These are phyloP conservation scores for Gypsophila paniculata DNA, from an alignment of 179 eudicot species.

Conservation along the genomic window DNA sequence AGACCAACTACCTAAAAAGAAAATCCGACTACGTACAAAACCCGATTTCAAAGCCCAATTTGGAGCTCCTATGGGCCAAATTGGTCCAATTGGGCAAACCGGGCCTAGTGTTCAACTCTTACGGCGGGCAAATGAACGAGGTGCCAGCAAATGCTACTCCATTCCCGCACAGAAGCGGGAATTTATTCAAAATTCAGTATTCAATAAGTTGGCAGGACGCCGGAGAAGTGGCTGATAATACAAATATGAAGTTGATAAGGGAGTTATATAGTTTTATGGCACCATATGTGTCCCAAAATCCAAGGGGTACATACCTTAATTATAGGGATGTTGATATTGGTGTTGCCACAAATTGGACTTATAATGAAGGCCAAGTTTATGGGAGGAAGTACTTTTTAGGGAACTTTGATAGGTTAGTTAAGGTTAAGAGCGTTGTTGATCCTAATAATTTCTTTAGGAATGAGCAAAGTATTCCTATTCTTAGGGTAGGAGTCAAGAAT, in stretches of 20 bases:
- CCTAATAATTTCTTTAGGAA: constrained; percentile 40
- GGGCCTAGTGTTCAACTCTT: constrained; percentile 32
- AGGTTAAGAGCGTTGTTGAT: constrained; percentile 36
- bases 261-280: constrained; percentile 31
- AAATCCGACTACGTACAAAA: constrained; percentile 39
- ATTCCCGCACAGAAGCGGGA: constrained; percentile 43
- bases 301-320: constrained; percentile 32
- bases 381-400: constrained; percentile 37
- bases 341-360: constrained; percentile 15
- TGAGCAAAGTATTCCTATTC: constrained; percentile 44
- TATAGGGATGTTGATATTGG: constrained; percentile 39
- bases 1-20: constrained; percentile 18
- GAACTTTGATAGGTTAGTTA: constrained; percentile 41
- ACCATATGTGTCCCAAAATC: constrained; percentile 30
- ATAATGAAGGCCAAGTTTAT: constrained; percentile 24
- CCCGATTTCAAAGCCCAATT: constrained; percentile 27
- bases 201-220: constrained; percentile 32
- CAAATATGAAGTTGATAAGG: constrained; percentile 24
- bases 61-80: constrained; percentile 30
- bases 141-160: constrained; percentile 28
- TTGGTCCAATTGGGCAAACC: constrained; percentile 1
- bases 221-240: constrained; percentile 17
- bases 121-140: constrained; percentile 37
- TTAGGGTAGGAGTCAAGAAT: too few species aligned
- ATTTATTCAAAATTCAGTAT: constrained; percentile 44